Evolutionary conservation across 371 early-diverging fungal genomes (phyloP), one percentile per base, ranked within the genome.

Genomic region (Saksenaea vasiformis): DNA sequence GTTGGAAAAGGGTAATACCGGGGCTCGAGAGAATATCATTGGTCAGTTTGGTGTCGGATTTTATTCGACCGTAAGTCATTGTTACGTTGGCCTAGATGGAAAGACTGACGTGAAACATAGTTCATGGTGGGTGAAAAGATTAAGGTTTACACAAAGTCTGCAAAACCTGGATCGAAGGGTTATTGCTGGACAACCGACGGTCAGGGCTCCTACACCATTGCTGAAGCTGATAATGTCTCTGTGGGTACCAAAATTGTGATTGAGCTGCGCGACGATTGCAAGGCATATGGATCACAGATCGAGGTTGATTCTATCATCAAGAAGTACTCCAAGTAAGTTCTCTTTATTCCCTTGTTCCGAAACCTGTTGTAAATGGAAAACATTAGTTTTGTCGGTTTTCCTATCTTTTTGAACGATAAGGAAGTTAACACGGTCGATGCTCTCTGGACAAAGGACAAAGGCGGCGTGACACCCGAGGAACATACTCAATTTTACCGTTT

Each of bases 21-120:
- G 81, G 37, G 86, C 88, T 47, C 89, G 80, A 57, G 86, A 86
- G 60, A 85, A 85, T 60, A 90, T 98, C 69, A 98, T 99, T 79
- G 99, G 99, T 55, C 99, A 99, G 82, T 99, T 99, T 80, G 99
- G 99, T 86, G 92, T 93, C 58, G 91, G 92, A 53, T 92, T 93
- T 71, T 92, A 93, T 68, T 93, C 91, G 43, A 91, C 93, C 19
- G 86, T 85, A 77, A 76, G 73, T 62, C 39, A n/a, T n/a, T 53
- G 44, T 60, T 4, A 14, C 14, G 11, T 8, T 41, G 43, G 19
- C 19, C 17, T 14, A 41, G 19, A 41, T 17, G 19, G 19, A 17
- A 41, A 41, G 43, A 14, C 19, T 41, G 43, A 41, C 43, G 14
- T 41, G 43, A 53, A 60, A 15, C n/a, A n/a, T 70, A 86, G 79